phyloP scores from a whole-genome alignment of 805 yeast genomes.

The Hanseniaspora occidentalis region DNA sequence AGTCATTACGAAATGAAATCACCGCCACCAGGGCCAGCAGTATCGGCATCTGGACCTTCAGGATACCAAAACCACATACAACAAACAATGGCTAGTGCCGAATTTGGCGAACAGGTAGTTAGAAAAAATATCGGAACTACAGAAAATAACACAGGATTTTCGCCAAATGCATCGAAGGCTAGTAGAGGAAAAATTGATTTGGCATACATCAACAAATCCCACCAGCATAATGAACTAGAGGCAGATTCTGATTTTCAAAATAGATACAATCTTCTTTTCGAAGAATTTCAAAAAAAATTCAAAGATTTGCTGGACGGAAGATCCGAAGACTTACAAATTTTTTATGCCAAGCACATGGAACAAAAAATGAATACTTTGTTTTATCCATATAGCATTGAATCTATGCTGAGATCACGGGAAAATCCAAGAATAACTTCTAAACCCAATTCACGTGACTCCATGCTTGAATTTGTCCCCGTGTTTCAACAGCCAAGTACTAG shows the following conservation, averaged over 20 bases:
- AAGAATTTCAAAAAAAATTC: not conserved
- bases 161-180: not conserved
- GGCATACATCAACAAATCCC: not conserved
- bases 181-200: not conserved
- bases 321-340: not conserved
- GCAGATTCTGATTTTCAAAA: not conserved
- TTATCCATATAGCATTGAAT: not conserved
- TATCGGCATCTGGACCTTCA: not conserved
- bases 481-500: not conserved
- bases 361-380: not conserved
- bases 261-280: not conserved
- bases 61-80: no score
- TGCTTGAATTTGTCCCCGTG: not conserved
- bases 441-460: not conserved
- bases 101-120: not conserved
- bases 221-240: not conserved
- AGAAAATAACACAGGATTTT: no score
- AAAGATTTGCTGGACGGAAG: constrained; percentile 1
- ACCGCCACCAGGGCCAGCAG: not conserved
- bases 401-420: not conserved
- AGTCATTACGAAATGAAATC: not conserved
- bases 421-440: not conserved
- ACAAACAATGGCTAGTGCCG: no score
- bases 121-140: no score
- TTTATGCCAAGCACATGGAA: not conserved